These are phyloP conservation scores for Neofusicoccum sp. DNA, from an alignment of 2,329 filamentous ascomycete species.

Conservation along the genomic window DNA sequence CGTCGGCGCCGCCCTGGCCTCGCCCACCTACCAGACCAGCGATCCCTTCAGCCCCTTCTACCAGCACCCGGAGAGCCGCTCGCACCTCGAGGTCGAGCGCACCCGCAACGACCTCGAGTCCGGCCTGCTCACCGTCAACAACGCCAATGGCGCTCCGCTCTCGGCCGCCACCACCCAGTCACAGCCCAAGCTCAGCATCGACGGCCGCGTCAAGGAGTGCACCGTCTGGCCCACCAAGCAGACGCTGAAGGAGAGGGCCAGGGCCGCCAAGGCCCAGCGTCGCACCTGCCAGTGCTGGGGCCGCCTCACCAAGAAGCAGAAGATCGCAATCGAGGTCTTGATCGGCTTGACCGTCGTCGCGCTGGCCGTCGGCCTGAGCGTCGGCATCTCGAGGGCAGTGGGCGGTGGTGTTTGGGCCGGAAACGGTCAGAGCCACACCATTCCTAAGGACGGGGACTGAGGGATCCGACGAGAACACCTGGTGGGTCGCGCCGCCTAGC, in stretches of 20 bases:
- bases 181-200: constrained; percentile 40
- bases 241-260: constrained; percentile 45
- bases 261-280: constrained; percentile 36
- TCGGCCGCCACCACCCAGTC: constrained; percentile 39
- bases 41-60: constrained; percentile 50
- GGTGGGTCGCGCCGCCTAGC: not conserved
- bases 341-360: constrained; percentile 47
- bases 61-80: constrained; percentile 40
- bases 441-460: constrained; percentile 21
- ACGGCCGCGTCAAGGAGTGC: constrained; percentile 48
- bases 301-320: constrained; percentile 43
- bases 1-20: not conserved
- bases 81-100: constrained; percentile 17
- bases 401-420: constrained; percentile 48
- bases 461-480: not conserved
- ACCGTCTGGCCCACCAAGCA: constrained; percentile 52
- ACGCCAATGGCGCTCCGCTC: constrained; percentile 35
- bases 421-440: constrained; percentile 37
- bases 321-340: constrained; percentile 44
- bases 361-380: constrained; percentile 47
- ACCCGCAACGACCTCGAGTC: constrained; percentile 24
- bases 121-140: constrained; percentile 41
- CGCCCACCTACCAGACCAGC: constrained; percentile 29
- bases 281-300: constrained; percentile 41
- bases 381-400: constrained; percentile 50